Conservation (phyloP, 371 early-diverging fungal species). For the Blakeslea trispora region DNA sequence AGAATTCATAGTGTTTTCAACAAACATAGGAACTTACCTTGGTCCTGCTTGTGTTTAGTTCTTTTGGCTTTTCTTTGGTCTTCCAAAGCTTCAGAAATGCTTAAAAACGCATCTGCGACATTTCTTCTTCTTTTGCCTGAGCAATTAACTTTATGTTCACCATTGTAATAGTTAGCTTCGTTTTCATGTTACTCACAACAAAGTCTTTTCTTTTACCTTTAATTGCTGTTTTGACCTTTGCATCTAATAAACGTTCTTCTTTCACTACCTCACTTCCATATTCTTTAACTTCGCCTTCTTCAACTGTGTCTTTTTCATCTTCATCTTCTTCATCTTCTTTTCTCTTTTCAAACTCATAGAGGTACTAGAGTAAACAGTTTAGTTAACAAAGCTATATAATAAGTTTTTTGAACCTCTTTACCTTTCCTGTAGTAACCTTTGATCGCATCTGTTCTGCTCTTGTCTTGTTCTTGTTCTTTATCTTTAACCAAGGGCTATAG, state of each 20-base stretch:
- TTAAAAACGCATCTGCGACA: background rate
- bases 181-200: too few relatives aligned
- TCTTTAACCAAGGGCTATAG: background rate
- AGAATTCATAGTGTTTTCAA: background rate
- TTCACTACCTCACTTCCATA: background rate
- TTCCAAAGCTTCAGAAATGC: background rate
- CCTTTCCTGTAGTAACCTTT: background rate
- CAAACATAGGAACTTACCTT: background rate
- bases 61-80: background rate
- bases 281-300: background rate
- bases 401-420: background rate
- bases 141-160: background rate
- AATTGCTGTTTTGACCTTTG: too few relatives aligned
- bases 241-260: too few relatives aligned
- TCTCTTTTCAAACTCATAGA: background rate
- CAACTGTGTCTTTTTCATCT: background rate
- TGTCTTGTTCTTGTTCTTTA: background rate
- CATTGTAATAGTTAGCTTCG: too few relatives aligned
- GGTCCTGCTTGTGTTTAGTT: background rate
- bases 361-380: background rate
- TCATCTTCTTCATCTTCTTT: background rate
- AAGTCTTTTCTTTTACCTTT: too few relatives aligned
- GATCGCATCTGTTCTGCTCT: background rate
- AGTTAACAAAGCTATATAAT: background rate
- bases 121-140: background rate